Base-by-base conservation (phyloP, 805 yeast species). In the Candida ovalis region DNA sequence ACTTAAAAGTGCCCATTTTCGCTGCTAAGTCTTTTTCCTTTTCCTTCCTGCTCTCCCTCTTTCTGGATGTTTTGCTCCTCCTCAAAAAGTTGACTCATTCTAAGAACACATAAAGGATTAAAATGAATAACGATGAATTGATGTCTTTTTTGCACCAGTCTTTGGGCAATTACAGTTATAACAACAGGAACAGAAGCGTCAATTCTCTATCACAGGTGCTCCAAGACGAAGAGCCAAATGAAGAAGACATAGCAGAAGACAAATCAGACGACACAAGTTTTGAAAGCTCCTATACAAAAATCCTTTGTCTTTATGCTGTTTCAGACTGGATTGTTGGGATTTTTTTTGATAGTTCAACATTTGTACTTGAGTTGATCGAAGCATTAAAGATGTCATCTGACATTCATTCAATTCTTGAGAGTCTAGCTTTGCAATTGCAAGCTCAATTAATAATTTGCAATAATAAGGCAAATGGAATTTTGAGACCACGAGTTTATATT, bases 401-500 rank as follows among this genome's bases (percentile, higher is more conserved):
- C 40, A 32, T 40, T 32, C 10, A 12, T 15, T 18, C 23, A 9
- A 18, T 47, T 12, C 19, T 47, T 3, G 22, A 30, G 9, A 41
- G 30, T 46, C 38, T 36, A 32, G 4, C 40, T 15, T 17, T 39
- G 17, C 40, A 44, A 23, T 9, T 23, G 4, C 24, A 43, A 9
- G 50, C 56, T 4, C 50, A 49, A 8, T 22, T 41, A 3, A 3
- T 53, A 8, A 40, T 52, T 1, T 53, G 55, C 17, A 52, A 48
- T 22, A 49, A 36, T 17, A 48, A 40, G 36, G 42, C 39, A 1
- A 41, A 46, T n/a, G 19, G 18, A 28, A 10, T 15, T 37, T 8
- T 57, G 17, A 22, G 44, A 4, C 21, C 19, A 8, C 30, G 18
- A 9, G 45, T n/a, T n/a, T n/a, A 44, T 18, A 33, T 40, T 9